Evolutionary conservation across 2,329 filamentous ascomycete species (phyloP).

Genomic region (Diplodia seriata): DNA sequence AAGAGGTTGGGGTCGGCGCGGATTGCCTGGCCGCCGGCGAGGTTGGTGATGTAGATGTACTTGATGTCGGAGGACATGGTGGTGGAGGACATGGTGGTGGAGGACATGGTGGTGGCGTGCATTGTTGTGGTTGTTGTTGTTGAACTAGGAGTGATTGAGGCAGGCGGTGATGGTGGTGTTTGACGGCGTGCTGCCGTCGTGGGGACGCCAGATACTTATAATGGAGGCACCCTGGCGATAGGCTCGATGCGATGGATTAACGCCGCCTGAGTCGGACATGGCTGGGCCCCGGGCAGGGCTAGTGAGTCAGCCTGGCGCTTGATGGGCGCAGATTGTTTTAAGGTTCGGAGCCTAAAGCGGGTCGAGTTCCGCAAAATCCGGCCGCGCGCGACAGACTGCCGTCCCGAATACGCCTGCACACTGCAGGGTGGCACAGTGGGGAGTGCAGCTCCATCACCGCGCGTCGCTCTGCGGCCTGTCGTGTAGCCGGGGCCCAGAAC

Average conservation of each 20-base stretch:
- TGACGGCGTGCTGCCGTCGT: slow-evolving; percentile 7
- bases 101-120: not conserved
- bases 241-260: slow-evolving; percentile 5
- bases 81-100: not conserved
- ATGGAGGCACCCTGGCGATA: slow-evolving; percentile 10
- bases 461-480: slow-evolving; percentile 10
- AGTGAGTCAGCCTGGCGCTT: slow-evolving; percentile 26
- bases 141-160: not conserved
- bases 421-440: slow-evolving; percentile 2
- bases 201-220: slow-evolving; percentile 1
- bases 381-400: not conserved
- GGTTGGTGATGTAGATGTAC: slow-evolving; percentile 35
- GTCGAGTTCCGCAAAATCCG: slow-evolving; percentile 19
- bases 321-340: slow-evolving; percentile 22
- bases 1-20: slow-evolving; percentile 26
- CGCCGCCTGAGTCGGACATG: slow-evolving; percentile 13
- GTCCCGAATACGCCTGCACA: slow-evolving; percentile 9
- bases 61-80: slow-evolving; percentile 17
- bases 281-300: slow-evolving; percentile 6
- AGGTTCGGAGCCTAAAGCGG: slow-evolving; percentile 28
- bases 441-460: slow-evolving; percentile 11
- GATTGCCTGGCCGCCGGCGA: slow-evolving; percentile 31
- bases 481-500: slow-evolving; percentile 9
- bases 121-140: not conserved
- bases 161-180: not conserved